Evolutionary conservation across 345 rosid species (phyloP).

Genomic region (Turnera subulata): DNA sequence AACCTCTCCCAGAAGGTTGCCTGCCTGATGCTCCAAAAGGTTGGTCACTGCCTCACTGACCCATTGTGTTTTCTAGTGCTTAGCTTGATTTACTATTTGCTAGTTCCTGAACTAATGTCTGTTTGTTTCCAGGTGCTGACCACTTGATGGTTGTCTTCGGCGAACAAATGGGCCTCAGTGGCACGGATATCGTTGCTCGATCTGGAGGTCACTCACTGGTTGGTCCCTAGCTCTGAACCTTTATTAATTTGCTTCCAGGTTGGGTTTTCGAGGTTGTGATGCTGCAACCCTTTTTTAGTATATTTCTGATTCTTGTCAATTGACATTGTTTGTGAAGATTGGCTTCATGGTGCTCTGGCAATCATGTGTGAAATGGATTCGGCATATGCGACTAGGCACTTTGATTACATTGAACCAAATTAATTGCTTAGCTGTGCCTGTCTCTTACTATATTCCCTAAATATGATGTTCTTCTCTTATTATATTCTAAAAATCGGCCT

Average conservation of each 20-base stretch:
- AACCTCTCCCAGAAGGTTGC: conserved; percentile 95
- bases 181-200: conserved; percentile 83
- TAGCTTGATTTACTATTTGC: neutral
- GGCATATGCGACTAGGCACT: no score
- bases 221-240: conserved; percentile 12
- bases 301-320: neutral
- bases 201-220: conserved; percentile 98
- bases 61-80: neutral
- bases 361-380: no score
- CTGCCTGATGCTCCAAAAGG: conserved; percentile 93
- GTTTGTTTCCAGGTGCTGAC: conserved; percentile 46
- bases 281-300: neutral
- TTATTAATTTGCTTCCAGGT: neutral
- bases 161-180: conserved; percentile 76
- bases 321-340: no score
- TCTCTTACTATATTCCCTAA: no score
- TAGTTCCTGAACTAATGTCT: neutral
- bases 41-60: conserved; percentile 15
- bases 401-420: no score
- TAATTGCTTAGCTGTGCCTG: no score
- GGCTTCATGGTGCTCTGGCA: no score
- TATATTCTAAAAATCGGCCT: no score
- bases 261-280: neutral
- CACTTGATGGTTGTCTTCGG: conserved; percentile 75
- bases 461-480: no score